Evolutionary conservation across 2,329 filamentous ascomycete genomes (phyloP), one percentile per base, ranked within the genome.

Genomic region (Microcyclosporella mali): DNA sequence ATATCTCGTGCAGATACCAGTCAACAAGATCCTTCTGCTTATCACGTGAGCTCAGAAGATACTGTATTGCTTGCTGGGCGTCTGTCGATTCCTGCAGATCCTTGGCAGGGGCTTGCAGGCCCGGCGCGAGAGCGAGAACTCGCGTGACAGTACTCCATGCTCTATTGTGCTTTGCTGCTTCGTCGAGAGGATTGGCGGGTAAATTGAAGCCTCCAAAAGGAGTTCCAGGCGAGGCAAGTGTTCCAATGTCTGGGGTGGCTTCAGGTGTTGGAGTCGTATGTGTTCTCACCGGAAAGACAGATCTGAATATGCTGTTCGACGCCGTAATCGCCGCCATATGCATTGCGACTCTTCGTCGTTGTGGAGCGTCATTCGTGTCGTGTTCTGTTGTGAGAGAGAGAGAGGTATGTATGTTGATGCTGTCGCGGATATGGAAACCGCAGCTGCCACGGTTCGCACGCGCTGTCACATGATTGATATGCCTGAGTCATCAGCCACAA

Each of bases 81-180:
- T 58, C 45, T n/a, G 15, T 17, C 11, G 45, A 34, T 15, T 35
- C 30, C 31, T 35, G 17, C 36, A 42, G 16, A 40, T 37, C 10
- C 44, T 40, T 33, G 34, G 37, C 29, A 6, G 42, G 30, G 19
- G 29, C 15, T 29, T 33, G 33, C 2, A 36, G 11, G 21, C 39
- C 46, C 27, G 45, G 17, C 7, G 41, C 21, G 3, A 55, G 37
- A 8, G 37, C 39, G 9, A 72, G 49, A 41, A 66, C 70, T 29
- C 68, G 56, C 2, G 70, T 72, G n/a, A 66, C 68, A 16, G 60
- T 64, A 46, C 66, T 71, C 70, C 70, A 72, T n/a, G 67, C 66
- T 35, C 62, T 53, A 34, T 61, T 66, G 40, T 64, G 60, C 46
- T 58, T 61, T 15, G 66, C 52, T 10, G 58, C 54, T 31, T 65